Base-by-base conservation (phyloP, 441 rosid genomes). In the Populus hybrid region DNA sequence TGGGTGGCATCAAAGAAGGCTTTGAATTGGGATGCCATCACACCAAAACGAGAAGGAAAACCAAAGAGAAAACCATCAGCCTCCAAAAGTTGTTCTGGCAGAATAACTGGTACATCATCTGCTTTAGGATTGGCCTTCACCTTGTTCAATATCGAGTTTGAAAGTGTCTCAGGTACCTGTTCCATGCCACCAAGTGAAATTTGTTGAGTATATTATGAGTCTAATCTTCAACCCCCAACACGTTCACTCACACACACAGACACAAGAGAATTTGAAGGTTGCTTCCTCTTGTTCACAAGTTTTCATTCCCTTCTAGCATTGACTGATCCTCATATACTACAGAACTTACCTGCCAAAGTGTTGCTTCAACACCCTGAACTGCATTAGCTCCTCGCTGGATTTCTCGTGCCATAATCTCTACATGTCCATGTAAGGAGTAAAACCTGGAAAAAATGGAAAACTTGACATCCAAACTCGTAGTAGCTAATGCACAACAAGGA, bases 21-120 rank as follows among this genome's bases (percentile, higher is more conserved):
- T 88, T 91, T 92, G 81, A 74, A 89, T 76, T 95, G 97, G 67
- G 98, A 89, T 5, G 99, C 93, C 99, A 93, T 95, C 69, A 95
- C 90, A 2, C 98, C 97, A 5, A 92, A 95, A 28, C 96, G 94
- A 64, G 97, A 93, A 79, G 99, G 99, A 78, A 92, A 92, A 8
- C 99, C 99, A 64, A 95, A 92, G 83, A 95, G 79, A 67, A 95
- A 95, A 40, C 94, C 99, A 69, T 95, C 99, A 3, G 99, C 99
- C 76, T 93, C 98, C 75, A 57, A 40, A 1, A 95, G 89, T 59
- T 93, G 99, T 23, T 90, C 94, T 0, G 96, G 91, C 77, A 59
- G 81, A 75, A 95, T 95, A 84, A 84, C 90, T 0, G 95, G 82
- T 6, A 93, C 96, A 81, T 93, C 97, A 80, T 86, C 83, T 10